These are phyloP conservation scores for Quercus glauca DNA, from an alignment of 306 rosid species.

Conservation along the genomic window DNA sequence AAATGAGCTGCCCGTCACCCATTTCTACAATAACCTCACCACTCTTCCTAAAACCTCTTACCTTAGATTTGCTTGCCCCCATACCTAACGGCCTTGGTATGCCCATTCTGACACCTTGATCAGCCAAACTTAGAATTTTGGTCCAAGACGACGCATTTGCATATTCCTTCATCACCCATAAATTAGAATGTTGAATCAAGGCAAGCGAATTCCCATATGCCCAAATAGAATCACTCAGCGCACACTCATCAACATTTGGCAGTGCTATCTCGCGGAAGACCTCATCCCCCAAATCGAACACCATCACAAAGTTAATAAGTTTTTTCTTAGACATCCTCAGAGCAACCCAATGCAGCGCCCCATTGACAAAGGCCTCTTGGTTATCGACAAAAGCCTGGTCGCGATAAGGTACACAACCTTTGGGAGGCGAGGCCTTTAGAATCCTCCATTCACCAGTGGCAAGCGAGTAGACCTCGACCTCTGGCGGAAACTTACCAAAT, in stretches of 20 bases:
- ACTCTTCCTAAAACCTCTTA: not conserved
- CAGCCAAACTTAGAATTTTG: not conserved
- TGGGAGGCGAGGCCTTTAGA: constrained; percentile 8
- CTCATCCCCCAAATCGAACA: constrained; percentile 17
- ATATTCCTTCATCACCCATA: constrained; percentile 39
- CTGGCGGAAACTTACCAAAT: not conserved
- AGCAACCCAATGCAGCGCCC: constrained; percentile 29
- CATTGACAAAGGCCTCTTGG: constrained; percentile 16
- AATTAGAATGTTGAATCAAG: not conserved
- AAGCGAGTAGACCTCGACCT: constrained; percentile 30
- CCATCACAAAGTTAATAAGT: constrained; percentile 4
- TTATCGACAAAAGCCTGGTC: too few species aligned
- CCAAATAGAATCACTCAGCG: not conserved
- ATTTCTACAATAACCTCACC: constrained; percentile 17
- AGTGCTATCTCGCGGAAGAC: constrained; percentile 24
- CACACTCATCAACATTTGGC: not conserved
- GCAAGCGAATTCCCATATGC: constrained; percentile 18
- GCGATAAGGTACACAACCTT: too few species aligned
- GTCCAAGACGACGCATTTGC: constrained; percentile 30
- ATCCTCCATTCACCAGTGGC: constrained; percentile 22
- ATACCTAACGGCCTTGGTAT: not conserved
- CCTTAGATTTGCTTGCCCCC: too few species aligned
- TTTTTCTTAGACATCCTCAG: not conserved
- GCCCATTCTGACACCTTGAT: not conserved
- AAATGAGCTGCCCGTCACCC: not conserved